Evolutionary conservation across 306 rosid genomes (phyloP).

Genomic region (Cicer cuneatum): DNA sequence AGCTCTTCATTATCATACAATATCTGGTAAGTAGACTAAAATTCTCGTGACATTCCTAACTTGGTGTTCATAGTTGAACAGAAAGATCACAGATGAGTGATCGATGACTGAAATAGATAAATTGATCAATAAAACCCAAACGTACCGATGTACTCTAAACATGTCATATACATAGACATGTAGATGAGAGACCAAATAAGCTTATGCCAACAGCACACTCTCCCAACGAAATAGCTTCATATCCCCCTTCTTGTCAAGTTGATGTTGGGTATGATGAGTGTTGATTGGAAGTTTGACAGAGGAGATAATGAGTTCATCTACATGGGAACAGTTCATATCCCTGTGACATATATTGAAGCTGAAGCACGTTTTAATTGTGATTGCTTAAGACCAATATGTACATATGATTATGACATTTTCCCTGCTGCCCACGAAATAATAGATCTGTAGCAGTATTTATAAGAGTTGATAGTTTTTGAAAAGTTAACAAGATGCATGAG

Average conservation of each 20-base stretch:
- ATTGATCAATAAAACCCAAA: not conserved
- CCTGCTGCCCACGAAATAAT: not conserved
- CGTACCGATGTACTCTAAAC: not conserved
- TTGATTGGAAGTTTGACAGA: not conserved
- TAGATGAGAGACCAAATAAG: not conserved
- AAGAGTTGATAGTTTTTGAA: not conserved
- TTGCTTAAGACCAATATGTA: not conserved
- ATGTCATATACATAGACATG: not conserved
- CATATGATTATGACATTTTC: not conserved
- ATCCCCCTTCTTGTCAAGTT: not conserved
- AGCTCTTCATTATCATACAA: not conserved
- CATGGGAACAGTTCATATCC: not conserved
- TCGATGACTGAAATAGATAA: not conserved
- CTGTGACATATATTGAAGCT: not conserved
- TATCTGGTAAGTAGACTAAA: not conserved
- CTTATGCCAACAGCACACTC: constrained; percentile 5
- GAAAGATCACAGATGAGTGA: not conserved
- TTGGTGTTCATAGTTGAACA: not conserved
- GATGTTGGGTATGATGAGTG: not conserved
- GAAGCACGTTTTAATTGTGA: not conserved
- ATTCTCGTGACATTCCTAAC: not conserved
- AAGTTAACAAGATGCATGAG: not conserved
- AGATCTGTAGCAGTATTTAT: not conserved
- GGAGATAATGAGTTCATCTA: not conserved
- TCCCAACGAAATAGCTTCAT: not conserved